A percentile compares a stretch with the other conserved stretches of the same genome.
Conservation (phyloP, 176 grass and related monocot species). For the Aegilops bicornis region DNA sequence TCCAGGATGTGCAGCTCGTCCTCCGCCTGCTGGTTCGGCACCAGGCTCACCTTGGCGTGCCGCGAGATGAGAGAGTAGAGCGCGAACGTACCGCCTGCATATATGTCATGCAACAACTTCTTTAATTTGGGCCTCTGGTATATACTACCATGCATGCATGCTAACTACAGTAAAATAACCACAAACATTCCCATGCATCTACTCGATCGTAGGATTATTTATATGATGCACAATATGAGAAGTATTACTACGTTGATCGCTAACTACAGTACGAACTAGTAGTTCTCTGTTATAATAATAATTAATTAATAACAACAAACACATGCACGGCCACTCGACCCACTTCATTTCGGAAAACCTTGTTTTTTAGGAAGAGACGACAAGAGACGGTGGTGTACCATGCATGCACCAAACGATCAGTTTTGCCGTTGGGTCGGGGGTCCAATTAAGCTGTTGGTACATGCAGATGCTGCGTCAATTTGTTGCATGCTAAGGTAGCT, state of each 20-base stretch:
- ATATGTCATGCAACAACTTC: background rate
- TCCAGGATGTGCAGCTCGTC: slow-evolving; percentile 29
- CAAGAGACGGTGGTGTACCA: too few species aligned
- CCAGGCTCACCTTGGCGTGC: slow-evolving; percentile 58
- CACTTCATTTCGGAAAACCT: background rate
- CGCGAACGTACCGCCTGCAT: slow-evolving; percentile 57
- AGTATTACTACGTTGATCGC: background rate
- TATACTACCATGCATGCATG: background rate
- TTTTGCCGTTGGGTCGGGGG: too few species aligned
- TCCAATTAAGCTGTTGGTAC: background rate
- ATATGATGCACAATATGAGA: background rate
- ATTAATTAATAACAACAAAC: too few species aligned
- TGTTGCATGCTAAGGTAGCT: background rate
- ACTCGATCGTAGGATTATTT: background rate
- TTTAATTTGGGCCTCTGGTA: background rate
- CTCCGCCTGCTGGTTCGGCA: slow-evolving; percentile 64
- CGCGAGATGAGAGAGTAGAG: slow-evolving; percentile 76
- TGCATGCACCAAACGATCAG: too few species aligned
- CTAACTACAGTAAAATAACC: background rate
- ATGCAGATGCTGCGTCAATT: background rate
- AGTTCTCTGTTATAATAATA: too few species aligned
- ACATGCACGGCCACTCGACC: background rate
- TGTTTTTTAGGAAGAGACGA: too few species aligned
- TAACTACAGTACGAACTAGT: background rate
- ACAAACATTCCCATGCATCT: background rate